Percentiles rank a stretch among this genome's conserved stretches.
These are phyloP conservation scores for Filobasidium wieringae DNA, from an alignment of 768 basidiomycete species.

Conservation along the genomic window DNA sequence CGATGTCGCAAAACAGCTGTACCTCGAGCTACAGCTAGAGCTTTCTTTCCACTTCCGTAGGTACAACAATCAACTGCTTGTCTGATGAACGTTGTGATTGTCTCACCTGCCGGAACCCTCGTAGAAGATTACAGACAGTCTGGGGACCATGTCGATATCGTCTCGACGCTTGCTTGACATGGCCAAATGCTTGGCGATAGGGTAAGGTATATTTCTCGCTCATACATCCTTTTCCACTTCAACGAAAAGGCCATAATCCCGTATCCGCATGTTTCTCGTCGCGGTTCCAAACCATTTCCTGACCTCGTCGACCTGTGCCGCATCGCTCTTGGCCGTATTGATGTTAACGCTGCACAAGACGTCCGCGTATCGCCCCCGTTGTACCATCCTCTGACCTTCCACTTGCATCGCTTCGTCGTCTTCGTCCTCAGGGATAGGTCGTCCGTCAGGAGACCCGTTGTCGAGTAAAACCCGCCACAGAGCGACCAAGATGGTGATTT, in stretches of 20 bases:
- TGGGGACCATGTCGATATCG: too few relatives aligned
- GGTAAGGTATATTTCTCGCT: not conserved
- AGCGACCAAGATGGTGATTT: constrained; percentile 64
- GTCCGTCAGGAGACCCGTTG: not conserved
- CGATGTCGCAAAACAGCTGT: too few relatives aligned
- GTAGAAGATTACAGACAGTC: too few relatives aligned
- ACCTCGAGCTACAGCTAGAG: too few relatives aligned
- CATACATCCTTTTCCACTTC: constrained; percentile 10
- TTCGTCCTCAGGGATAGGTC: not conserved
- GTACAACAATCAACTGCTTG: too few relatives aligned
- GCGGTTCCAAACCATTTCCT: constrained; percentile 45
- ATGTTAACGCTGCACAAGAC: constrained; percentile 75
- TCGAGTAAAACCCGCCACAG: constrained; percentile 58
- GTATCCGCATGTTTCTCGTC: constrained; percentile 52
- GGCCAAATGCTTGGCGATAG: too few relatives aligned
- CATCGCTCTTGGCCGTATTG: constrained; percentile 45
- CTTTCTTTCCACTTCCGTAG: too few relatives aligned
- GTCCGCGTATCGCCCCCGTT: constrained; percentile 54
- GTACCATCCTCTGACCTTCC: not conserved
- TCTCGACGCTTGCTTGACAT: too few relatives aligned
- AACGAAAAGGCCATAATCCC: constrained; percentile 59
- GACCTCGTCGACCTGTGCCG: constrained; percentile 38
- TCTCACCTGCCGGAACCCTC: too few relatives aligned
- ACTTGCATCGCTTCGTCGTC: not conserved
- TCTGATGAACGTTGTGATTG: too few relatives aligned